Percentiles rank a stretch among this genome's conserved stretches.
Conservation (phyloP, 1,284 basidiomycete genomes). For the Melampsora larici-populina region DNA sequence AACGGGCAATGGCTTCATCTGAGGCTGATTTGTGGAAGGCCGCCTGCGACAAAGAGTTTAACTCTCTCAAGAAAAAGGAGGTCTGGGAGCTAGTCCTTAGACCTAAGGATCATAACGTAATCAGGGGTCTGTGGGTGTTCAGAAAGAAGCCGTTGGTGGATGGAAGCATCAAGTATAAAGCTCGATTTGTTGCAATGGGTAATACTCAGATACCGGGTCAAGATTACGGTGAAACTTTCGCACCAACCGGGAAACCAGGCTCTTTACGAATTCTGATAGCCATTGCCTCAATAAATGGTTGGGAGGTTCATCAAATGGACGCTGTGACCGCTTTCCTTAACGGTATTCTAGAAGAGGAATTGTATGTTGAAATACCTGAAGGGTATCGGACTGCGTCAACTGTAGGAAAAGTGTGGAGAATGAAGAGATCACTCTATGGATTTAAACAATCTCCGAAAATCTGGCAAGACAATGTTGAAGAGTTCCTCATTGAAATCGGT, state of each 20-base stretch:
- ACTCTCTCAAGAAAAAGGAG: background rate
- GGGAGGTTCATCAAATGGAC: background rate
- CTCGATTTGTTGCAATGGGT: too few species aligned
- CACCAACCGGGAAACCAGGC: background rate
- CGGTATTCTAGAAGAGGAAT: background rate
- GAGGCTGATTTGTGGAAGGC: too few species aligned
- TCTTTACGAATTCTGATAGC: background rate
- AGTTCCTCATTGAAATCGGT: too few species aligned
- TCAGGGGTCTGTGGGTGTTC: too few species aligned
- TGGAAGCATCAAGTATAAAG: too few species aligned
- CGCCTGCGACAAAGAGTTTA: too few species aligned
- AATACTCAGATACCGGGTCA: too few species aligned
- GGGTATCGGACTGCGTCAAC: too few species aligned
- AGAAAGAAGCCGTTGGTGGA: too few species aligned
- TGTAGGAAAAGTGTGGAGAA: background rate
- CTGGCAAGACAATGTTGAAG: background rate
- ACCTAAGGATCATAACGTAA: background rate
- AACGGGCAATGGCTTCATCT: too few species aligned
- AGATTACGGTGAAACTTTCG: background rate
- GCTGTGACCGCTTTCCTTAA: background rate
- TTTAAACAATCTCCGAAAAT: background rate
- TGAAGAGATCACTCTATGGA: background rate
- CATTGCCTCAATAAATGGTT: background rate
- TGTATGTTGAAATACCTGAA: background rate
- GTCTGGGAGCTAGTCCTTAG: background rate